Evolutionary conservation across 768 basidiomycete genomes (phyloP).

Genomic region (Trametes gibbosa): DNA sequence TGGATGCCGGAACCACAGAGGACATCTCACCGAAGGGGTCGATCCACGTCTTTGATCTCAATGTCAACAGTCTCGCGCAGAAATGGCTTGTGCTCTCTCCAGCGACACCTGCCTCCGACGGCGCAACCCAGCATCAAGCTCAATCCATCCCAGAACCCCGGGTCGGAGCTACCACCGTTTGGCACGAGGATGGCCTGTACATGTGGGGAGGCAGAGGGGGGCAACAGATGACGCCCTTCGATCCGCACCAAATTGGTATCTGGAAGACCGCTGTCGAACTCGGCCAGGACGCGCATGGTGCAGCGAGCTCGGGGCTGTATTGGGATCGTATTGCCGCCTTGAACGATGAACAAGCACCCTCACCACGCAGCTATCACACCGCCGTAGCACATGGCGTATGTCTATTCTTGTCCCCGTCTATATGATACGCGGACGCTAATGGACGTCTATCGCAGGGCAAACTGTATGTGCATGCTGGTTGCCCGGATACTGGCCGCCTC

Average conservation of each 20-base stretch:
- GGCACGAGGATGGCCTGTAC: conserved; percentile 22
- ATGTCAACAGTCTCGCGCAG: not conserved
- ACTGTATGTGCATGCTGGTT: conserved; percentile 42
- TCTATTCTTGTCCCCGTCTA: not conserved
- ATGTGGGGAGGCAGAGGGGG: conserved; percentile 49
- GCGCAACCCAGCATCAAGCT: not conserved
- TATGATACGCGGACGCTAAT: not conserved
- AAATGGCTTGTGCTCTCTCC: conserved; percentile 26
- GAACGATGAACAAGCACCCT: conserved; percentile 34
- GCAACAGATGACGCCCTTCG: conserved; percentile 36
- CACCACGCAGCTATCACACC: conserved; percentile 37
- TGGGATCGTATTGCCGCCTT: conserved; percentile 33
- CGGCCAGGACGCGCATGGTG: not conserved
- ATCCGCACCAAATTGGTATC: conserved; percentile 21
- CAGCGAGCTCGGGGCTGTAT: not conserved
- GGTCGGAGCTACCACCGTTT: conserved; percentile 19
- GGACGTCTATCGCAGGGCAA: conserved; percentile 22
- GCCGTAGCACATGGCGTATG: conserved; percentile 31
- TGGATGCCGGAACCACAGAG: conserved; percentile 30
- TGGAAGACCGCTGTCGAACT: conserved; percentile 8
- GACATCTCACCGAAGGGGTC: conserved; percentile 14
- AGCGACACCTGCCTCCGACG: not conserved
- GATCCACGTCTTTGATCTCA: conserved; percentile 29
- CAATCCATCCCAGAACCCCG: conserved; percentile 27
- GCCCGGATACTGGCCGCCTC: conserved; percentile 37